phyloP scores from a whole-genome alignment of 2,329 filamentous ascomycete species.

The Aspergillus novoparasiticus region DNA sequence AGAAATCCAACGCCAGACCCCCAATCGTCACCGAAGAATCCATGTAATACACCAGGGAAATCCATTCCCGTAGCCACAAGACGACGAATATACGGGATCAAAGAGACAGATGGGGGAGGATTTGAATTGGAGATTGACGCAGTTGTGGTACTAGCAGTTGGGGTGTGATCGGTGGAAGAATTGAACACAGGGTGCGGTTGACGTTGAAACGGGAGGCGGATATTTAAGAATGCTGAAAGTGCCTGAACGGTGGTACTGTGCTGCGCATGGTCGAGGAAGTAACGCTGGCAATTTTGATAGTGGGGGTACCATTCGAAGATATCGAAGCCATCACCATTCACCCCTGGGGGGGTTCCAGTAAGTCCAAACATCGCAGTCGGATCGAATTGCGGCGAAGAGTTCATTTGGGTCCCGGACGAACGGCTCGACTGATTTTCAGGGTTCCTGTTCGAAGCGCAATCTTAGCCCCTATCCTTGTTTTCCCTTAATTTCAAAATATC shows the following conservation, averaged over 20 bases:
- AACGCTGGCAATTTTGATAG: conserved; percentile 85
- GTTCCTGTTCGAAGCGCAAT: conserved; percentile 22
- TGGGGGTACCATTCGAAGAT: conserved; percentile 92
- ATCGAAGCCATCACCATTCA: conserved; percentile 53
- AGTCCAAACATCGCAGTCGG: conserved; percentile 42
- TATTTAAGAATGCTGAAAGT: conserved; percentile 88
- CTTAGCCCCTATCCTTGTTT: conserved; percentile 13
- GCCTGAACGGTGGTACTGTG: conserved; percentile 81
- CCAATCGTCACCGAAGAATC: conserved; percentile 98
- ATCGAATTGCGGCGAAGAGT: conserved; percentile 37
- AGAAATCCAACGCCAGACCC: conserved; percentile 74
- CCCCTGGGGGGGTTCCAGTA: conserved; percentile 37
- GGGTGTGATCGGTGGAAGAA: conserved; percentile 37
- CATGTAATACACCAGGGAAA: conserved; percentile 80
- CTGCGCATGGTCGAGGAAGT: conserved; percentile 90
- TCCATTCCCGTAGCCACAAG: conserved; percentile 92
- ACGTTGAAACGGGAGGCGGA: conserved; percentile 83
- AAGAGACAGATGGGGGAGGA: conserved; percentile 57
- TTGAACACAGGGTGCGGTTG: conserved; percentile 51
- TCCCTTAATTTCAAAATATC: conserved; percentile 5
- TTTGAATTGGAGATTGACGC: conserved; percentile 41
- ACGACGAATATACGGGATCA: conserved; percentile 87
- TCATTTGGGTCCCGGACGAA: conserved; percentile 29
- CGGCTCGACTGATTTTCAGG: conserved; percentile 18
- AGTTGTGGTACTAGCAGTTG: conserved; percentile 47